Percentiles rank a stretch among this genome's conserved stretches.
Conservation (phyloP, 106 monocot species). For the Dioscorea dumetorum region DNA sequence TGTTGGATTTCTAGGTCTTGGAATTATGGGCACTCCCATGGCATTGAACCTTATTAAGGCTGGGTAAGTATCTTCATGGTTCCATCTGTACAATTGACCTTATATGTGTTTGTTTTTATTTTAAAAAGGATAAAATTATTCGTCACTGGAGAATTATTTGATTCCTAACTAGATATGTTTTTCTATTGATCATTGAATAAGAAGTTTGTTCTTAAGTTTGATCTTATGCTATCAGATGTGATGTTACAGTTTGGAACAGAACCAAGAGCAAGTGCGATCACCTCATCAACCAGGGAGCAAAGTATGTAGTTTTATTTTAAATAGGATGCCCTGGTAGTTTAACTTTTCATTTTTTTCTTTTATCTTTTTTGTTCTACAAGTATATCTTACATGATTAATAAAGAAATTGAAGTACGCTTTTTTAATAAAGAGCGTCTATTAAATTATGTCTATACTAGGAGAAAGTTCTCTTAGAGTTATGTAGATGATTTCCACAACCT, state of each 20-base stretch:
- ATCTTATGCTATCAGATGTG: slow-evolving; percentile 33
- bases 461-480: too few relatives aligned
- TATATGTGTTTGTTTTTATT: too few relatives aligned
- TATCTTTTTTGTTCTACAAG: neutral
- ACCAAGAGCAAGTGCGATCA: slow-evolving; percentile 86
- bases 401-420: too few relatives aligned
- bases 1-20: slow-evolving; percentile 89
- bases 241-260: slow-evolving; percentile 92
- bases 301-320: slow-evolving; percentile 35
- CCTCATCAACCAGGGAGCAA: slow-evolving; percentile 73
- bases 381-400: too few relatives aligned
- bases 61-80: slow-evolving; percentile 32
- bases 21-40: slow-evolving; percentile 94
- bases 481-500: too few relatives aligned
- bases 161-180: too few relatives aligned
- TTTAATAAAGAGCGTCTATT: too few relatives aligned
- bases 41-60: slow-evolving; percentile 81
- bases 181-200: too few relatives aligned
- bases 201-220: neutral
- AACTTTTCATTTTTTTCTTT: neutral
- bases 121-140: too few relatives aligned
- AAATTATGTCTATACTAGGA: too few relatives aligned
- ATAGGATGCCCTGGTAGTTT: neutral
- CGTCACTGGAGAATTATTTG: too few relatives aligned
- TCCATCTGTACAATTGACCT: too few relatives aligned